These are phyloP conservation scores for Alternaria solani DNA, from an alignment of 2,329 filamentous ascomycete species.

Conservation along the genomic window DNA sequence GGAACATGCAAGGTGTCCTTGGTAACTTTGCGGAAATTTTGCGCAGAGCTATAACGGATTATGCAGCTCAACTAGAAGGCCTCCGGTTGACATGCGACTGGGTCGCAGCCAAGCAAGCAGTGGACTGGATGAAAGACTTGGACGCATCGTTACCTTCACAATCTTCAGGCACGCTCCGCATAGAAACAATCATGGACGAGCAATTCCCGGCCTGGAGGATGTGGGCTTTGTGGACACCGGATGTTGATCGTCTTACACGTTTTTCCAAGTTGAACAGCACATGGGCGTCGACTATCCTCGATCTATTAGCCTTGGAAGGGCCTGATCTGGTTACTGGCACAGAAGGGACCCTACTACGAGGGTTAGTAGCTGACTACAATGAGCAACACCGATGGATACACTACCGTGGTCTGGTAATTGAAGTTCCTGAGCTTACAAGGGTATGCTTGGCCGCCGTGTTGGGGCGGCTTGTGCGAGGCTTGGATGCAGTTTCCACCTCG, in stretches of 20 bases:
- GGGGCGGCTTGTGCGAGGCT: conserved; percentile 14
- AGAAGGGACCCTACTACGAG: conserved; percentile 31
- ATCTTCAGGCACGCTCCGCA: conserved; percentile 16
- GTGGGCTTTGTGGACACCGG: conserved; percentile 44
- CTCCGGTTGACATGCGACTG: conserved; percentile 35
- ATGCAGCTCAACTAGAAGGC: conserved; percentile 37
- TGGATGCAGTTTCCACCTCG: conserved; percentile 16
- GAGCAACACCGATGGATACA: conserved; percentile 20
- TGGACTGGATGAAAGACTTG: conserved; percentile 34
- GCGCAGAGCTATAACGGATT: conserved; percentile 30
- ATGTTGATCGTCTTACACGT: conserved; percentile 23
- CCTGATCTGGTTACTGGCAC: conserved; percentile 37
- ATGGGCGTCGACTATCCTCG: conserved; percentile 26
- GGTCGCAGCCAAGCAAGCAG: conserved; percentile 29
- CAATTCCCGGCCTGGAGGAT: conserved; percentile 39
- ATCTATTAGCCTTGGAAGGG: conserved; percentile 41
- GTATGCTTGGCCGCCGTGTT: conserved; percentile 27
- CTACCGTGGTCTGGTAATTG: conserved; percentile 30
- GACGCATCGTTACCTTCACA: conserved; percentile 13
- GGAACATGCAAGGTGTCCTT: conserved; percentile 25
- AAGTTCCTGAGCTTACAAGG: conserved; percentile 31
- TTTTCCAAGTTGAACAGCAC: conserved; percentile 23
- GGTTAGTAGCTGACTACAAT: conserved; percentile 31
- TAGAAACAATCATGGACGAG: conserved; percentile 35
- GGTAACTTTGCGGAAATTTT: conserved; percentile 35